Evolutionary conservation across 73 alveolate genomes (phyloP).

Genomic region (Tetrahymena thermophila): DNA sequence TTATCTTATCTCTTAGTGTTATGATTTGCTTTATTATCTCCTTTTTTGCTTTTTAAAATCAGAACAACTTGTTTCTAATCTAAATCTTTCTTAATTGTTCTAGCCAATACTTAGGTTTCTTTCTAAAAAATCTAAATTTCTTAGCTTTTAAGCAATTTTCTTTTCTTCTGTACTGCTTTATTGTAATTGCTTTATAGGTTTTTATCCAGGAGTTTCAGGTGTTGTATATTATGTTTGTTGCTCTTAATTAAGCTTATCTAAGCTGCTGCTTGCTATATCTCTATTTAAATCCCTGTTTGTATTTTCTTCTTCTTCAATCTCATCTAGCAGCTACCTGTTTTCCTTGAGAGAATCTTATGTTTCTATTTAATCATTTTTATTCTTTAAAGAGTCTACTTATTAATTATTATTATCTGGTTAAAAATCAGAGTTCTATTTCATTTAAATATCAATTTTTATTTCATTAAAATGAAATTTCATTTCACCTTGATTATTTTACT

Average conservation of each 20-base stretch:
- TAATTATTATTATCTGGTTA: too few species aligned
- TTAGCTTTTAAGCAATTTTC: neutral
- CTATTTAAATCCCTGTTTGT: neutral
- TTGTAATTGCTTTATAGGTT: neutral
- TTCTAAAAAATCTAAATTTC: neutral
- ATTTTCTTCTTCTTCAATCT: neutral
- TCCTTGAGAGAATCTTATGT: neutral
- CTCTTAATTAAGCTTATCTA: neutral
- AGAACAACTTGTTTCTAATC: neutral
- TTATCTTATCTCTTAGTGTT: neutral
- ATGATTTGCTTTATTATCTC: neutral
- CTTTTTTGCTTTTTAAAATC: neutral
- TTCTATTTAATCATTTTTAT: neutral
- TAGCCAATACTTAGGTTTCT: neutral
- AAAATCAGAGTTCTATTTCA: neutral
- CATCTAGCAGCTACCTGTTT: neutral
- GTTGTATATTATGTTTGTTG: neutral
- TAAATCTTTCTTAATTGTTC: neutral
- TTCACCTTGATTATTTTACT: neutral
- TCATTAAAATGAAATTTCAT: neutral
- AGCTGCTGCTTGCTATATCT: neutral
- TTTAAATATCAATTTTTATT: neutral
- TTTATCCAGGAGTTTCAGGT: neutral
- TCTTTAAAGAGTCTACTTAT: neutral
- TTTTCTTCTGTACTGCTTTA: neutral